Base-by-base conservation (phyloP, 2,329 filamentous ascomycete species). In the Metarhizium sp. region DNA sequence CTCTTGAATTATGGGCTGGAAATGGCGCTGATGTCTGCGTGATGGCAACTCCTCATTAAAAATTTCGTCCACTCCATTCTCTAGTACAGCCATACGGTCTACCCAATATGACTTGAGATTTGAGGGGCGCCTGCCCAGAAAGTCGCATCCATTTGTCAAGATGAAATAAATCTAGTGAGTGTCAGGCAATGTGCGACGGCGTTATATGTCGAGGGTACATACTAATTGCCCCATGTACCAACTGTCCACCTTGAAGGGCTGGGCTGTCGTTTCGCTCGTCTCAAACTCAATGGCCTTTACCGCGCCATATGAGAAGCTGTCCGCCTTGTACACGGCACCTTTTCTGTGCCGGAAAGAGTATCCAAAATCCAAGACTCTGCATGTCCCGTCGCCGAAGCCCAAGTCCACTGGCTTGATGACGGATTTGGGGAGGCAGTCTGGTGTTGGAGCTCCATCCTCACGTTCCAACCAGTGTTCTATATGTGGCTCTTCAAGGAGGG, bases 191-290 rank as follows among this genome's bases (percentile, higher is more conserved):
- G 3, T 20, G 18, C 25, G 20, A 25, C 13, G 40, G 40, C 32
- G 18, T n/a, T 18, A 1, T 8, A 40, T 42, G 18, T 20, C 3
- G 32, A 18, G 50, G 43, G 34, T 25, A 32, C 50, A 11, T 45
- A 52, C 50, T 20, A 52, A 43, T 52, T 52, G 50, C 2, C 50
- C 50, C 18, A 52, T 25, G 20, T 52, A 43, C 50, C 50, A 52
- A 43, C 50, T 43, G 10, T 52, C 38, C 13, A 29, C 50, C 16
- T 45, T 52, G 25, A 52, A 45, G 16, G 50, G 50, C 18, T 30
- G 50, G 11, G 1, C 20, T 52, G 38, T 52, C 16, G 25, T 45
- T 30, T 45, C 29, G 4, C 7, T 32, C 7, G 18, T 38, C 36
- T n/a, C n/a, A 36, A 51, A 29, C 20, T 52, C 50, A 1, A 29